phyloP scores from a whole-genome alignment of 129 eudicot genomes.

The Artemisia argyi region DNA sequence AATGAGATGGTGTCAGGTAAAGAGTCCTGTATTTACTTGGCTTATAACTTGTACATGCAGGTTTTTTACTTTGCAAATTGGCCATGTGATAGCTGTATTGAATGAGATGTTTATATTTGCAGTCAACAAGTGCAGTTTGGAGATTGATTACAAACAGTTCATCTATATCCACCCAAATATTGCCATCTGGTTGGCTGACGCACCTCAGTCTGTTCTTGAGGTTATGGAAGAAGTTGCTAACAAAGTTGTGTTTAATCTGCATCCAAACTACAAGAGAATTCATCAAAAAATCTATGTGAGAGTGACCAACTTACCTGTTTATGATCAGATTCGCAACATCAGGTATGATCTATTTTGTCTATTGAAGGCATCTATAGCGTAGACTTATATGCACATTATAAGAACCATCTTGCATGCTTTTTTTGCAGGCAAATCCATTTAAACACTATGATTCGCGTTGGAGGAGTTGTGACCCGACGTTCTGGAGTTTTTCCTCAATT shows the following conservation, averaged over 20 bases:
- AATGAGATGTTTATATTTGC: constrained; percentile 25
- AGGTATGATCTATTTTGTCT: constrained; percentile 42
- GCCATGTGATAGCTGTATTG: constrained; percentile 1
- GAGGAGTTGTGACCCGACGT: constrained; percentile 96
- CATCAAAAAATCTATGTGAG: constrained; percentile 89
- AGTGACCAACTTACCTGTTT: constrained; percentile 89
- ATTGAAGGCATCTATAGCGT: neutral
- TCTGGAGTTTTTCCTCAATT: constrained; percentile 99
- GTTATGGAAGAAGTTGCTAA: constrained; percentile 99
- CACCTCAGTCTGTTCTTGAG: constrained; percentile 99
- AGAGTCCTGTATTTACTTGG: neutral
- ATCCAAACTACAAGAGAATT: constrained; percentile 79
- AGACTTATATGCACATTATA: neutral
- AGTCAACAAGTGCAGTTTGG: constrained; percentile 96
- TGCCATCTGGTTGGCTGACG: constrained; percentile 99
- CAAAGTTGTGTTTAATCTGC: constrained; percentile 77
- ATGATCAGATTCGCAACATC: constrained; percentile 98
- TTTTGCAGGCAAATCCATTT: constrained; percentile 83
- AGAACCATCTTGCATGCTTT: constrained; percentile 3
- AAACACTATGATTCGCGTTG: constrained; percentile 96
- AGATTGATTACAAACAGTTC: constrained; percentile 94
- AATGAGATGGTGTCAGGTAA: constrained; percentile 96
- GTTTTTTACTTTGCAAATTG: neutral
- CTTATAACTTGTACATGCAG: neutral
- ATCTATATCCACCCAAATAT: constrained; percentile 85